Evolutionary conservation across 2,329 filamentous ascomycete genomes (phyloP), one percentile per base, ranked within the genome.

Genomic region (Aspergillus sp.): DNA sequence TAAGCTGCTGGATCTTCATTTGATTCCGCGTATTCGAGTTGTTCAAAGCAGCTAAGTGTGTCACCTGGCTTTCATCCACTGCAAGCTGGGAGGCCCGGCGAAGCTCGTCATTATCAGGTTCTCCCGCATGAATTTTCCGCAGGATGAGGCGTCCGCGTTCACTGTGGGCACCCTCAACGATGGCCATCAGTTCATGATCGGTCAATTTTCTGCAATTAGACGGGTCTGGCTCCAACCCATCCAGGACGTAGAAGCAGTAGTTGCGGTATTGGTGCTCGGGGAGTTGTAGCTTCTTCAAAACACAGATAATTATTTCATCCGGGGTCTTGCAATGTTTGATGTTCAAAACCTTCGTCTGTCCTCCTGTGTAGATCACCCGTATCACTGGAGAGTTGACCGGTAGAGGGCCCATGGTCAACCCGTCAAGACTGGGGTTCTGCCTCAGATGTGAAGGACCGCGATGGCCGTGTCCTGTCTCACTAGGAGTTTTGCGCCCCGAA

Each of bases 221-320:
- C 25, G 91, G 88, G 61, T 94, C 88, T 1, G 92, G 87, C 45
- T 97, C 91, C 36, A 91, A 78, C 47, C 92, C 93, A 60, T 90
- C 87, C 53, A 97, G 79, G 1, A 96, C 88, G 79, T 94, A 97
- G 76, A 99, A 97, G 76, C 92, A 97, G 75, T 96, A 97, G 66
- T 95, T 96, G 64, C 91, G 85, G 69, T 94, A 89, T 65, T 97
- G 91, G 57, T 93, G 89, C 67, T 96, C 91, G 19, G 91, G 89
- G 25, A 96, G 81, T 38, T 87, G 86, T 58, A 96, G 89, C 71
- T 97, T 97, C 61, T 88, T 85, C 42, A 97, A 76, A 0, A 94
- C 96, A 55, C 90, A 88, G 43, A 91, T 82, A 78, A 97, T 93
- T 48, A 97, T 89, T 61, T 97, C 91, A 65, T 97, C 94, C 55